Conservation (phyloP, 495 filamentous ascomycete species). For the Diplogelasinospora grovesii region DNA sequence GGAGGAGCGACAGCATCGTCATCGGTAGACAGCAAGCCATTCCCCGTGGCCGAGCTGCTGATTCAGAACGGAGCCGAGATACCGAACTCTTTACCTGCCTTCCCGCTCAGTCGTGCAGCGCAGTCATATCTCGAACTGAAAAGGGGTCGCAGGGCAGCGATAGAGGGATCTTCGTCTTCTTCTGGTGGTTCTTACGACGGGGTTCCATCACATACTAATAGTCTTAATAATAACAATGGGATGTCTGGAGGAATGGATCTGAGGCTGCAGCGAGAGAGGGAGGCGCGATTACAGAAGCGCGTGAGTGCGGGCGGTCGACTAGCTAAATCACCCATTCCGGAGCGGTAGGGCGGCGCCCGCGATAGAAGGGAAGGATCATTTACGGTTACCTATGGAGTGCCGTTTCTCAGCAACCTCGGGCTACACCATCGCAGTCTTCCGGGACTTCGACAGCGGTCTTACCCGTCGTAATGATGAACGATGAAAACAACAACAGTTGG, state of each 20-base stretch:
- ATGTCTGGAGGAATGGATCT: too few species aligned
- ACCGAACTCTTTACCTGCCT: slow-evolving; percentile 56
- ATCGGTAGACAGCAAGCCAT: slow-evolving; percentile 48
- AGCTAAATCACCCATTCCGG: slow-evolving; percentile 51
- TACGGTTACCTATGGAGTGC: slow-evolving; percentile 19
- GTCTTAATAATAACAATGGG: too few species aligned
- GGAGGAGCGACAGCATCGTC: slow-evolving; percentile 33
- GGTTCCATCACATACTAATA: too few species aligned
- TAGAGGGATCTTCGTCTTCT: too few species aligned
- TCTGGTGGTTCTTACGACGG: slow-evolving; percentile 23
- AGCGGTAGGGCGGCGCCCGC: slow-evolving; percentile 42
- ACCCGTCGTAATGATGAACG: slow-evolving; percentile 1
- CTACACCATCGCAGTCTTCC: too few species aligned
- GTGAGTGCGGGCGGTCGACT: slow-evolving; percentile 55
- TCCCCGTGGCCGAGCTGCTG: slow-evolving; percentile 86
- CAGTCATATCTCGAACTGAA: slow-evolving; percentile 82
- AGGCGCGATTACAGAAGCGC: slow-evolving; percentile 53
- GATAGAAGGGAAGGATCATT: too few species aligned
- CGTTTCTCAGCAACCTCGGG: slow-evolving; percentile 9
- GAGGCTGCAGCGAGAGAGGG: slow-evolving; percentile 44
- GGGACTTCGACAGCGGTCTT: slow-evolving; percentile 3
- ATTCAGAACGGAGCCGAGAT: slow-evolving; percentile 93
- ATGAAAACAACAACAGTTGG: too few species aligned
- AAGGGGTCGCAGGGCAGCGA: slow-evolving; percentile 42
- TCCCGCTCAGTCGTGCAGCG: slow-evolving; percentile 69